phyloP scores from a whole-genome alignment of 176 grass and related monocot genomes.

The Rhynchospora breviuscula region DNA sequence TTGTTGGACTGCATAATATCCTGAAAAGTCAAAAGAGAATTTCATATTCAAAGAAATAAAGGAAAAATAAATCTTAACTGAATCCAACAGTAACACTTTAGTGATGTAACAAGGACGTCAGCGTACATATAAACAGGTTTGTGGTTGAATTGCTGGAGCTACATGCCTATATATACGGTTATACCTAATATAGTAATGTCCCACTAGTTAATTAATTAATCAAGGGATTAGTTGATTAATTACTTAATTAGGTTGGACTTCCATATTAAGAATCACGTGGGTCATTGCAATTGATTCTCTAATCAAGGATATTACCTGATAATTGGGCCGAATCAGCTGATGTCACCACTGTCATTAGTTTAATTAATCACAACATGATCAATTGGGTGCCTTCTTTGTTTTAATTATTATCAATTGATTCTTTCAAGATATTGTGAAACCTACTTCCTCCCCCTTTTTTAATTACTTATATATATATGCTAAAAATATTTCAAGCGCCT shows the following conservation, averaged over 20 bases:
- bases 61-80: neutral
- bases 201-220: neutral
- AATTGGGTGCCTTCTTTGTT: neutral
- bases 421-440: neutral
- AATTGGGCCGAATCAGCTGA: neutral
- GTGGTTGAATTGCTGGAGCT: neutral
- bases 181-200: neutral
- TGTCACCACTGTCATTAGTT: neutral
- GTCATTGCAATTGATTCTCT: constrained; percentile 12
- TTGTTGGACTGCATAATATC: neutral
- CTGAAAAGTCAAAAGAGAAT: neutral
- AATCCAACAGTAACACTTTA: neutral
- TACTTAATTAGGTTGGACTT: neutral
- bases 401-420: neutral
- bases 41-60: neutral
- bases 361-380: constrained; percentile 2
- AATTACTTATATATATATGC: neutral
- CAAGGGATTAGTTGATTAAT: neutral
- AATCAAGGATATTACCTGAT: constrained; percentile 11
- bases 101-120: neutral
- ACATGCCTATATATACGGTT: too few species aligned
- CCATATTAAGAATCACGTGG: constrained; percentile 1
- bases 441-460: neutral
- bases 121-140: neutral
- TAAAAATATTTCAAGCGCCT: too few species aligned